Percentiles rank a stretch among this genome's conserved stretches.
These are phyloP conservation scores for Penicillium sp. DNA, from an alignment of 2,329 filamentous ascomycete genomes.

Conservation along the genomic window DNA sequence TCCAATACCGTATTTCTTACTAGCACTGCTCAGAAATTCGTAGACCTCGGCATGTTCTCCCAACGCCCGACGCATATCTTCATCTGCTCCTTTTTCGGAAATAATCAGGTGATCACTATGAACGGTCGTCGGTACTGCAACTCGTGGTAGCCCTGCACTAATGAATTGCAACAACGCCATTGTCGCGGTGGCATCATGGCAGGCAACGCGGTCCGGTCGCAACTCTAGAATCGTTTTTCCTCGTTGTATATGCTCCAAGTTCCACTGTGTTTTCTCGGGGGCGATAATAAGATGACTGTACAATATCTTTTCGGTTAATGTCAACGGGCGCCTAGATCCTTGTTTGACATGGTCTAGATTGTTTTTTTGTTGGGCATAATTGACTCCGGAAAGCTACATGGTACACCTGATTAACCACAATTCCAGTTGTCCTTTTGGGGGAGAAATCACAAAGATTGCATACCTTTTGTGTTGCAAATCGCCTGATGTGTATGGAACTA, in stretches of 20 bases:
- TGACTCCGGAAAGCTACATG: not conserved
- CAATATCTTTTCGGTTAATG: slow-evolving; percentile 95
- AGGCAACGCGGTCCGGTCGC: slow-evolving; percentile 93
- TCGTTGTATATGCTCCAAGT: slow-evolving; percentile 66
- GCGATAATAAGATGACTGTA: slow-evolving; percentile 99
- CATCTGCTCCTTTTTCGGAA: slow-evolving; percentile 84
- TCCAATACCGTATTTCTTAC: slow-evolving; percentile 99
- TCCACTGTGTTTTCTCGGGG: slow-evolving; percentile 77
- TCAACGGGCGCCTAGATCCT: slow-evolving; percentile 87
- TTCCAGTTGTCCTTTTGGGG: too few relatives aligned
- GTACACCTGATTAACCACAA: too few relatives aligned
- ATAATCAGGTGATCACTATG: slow-evolving; percentile 99
- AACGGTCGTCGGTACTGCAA: slow-evolving; percentile 90
- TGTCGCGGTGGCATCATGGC: slow-evolving; percentile 98
- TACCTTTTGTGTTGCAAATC: not conserved
- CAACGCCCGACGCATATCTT: slow-evolving; percentile 87
- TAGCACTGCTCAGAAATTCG: slow-evolving; percentile 88
- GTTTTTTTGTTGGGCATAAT: not conserved
- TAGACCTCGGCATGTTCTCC: slow-evolving; percentile 99
- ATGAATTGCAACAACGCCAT: slow-evolving; percentile 99
- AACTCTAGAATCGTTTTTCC: slow-evolving; percentile 94
- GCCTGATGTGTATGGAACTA: not conserved
- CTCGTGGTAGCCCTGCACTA: slow-evolving; percentile 92
- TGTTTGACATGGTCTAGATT: slow-evolving; percentile 86
- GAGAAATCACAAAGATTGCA: too few relatives aligned